Base-by-base conservation (phyloP, 257 asterid genomes). In the Penstemon davidsonii region DNA sequence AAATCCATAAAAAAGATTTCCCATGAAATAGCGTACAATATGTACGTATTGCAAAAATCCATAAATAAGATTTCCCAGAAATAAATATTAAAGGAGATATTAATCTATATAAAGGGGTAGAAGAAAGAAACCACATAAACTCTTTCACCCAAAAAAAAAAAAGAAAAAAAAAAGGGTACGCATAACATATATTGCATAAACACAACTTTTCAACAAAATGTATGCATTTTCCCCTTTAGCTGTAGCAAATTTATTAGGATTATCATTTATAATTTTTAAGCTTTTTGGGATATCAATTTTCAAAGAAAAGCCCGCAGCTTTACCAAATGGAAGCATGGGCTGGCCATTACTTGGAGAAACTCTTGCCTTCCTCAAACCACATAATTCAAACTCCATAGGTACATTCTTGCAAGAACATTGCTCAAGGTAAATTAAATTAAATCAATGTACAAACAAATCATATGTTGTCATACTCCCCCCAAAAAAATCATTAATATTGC, bases 281-380 rank as follows among this genome's bases (percentile, higher is more conserved):
- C 60, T 72, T 62, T 66, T 80, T 5, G 40, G 61, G 10, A 41
- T 58, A 50, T 53, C 45, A 56, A 53, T 60, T 71, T 69, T 55
- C 55, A 69, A 51, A 55, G 59, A 71, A 55, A 75, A 77, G 10
- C 40, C 33, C 15, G 8, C 65, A 7, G 72, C 68, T 5, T 60
- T 82, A 18, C 96, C 97, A 1, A 13, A 74, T 13, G 97, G 97
- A 65, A 82, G 75, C 84, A 82, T 73, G 82, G 76, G 86, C 0
- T 69, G 72, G 75, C 97, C 97, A 50, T 73, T 88, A 0, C 0
- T 91, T 2, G 96, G 97, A 36, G 95, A 91, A 73, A 85, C 97
- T 5, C 68, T 88, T n/a, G 80, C 72, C 25, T 91, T 55, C 66
- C 88, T 88, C 63, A 76, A 80, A 57, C 78, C 97, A 0, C 97